Evolutionary conservation across 805 yeast genomes (phyloP).

Genomic region (Yarrowia hollandica): DNA sequence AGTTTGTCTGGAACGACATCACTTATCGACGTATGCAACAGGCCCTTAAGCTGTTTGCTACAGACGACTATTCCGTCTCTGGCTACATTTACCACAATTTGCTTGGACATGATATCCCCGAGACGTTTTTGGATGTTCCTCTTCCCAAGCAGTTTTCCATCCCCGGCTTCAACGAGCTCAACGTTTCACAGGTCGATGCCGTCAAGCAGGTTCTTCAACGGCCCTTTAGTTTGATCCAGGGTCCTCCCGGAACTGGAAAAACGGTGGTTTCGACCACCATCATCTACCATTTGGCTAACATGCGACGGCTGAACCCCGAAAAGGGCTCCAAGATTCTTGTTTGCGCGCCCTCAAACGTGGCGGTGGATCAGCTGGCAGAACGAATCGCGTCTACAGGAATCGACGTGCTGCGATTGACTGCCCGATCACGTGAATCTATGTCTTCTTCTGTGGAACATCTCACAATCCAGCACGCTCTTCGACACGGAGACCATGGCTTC

Average conservation of each 20-base stretch:
- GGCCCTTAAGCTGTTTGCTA: constrained; percentile 72
- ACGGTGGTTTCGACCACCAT: constrained; percentile 92
- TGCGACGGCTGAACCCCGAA: constrained; percentile 35
- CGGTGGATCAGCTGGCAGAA: constrained; percentile 84
- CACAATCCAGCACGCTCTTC: constrained; percentile 58
- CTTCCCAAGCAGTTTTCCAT: constrained; percentile 63
- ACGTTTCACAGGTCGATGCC: constrained; percentile 77
- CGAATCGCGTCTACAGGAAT: constrained; percentile 71
- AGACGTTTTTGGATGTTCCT: constrained; percentile 48
- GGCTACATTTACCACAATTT: constrained; percentile 74
- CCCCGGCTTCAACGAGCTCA: constrained; percentile 67
- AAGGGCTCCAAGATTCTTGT: constrained; percentile 70
- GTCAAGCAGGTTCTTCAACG: constrained; percentile 64
- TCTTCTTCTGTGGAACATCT: constrained; percentile 61
- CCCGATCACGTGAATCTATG: constrained; percentile 77
- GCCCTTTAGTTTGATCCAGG: constrained; percentile 83
- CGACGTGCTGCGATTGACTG: constrained; percentile 73
- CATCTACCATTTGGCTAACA: constrained; percentile 67
- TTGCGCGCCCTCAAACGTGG: constrained; percentile 95
- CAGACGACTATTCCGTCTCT: constrained; percentile 65
- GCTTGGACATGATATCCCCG: constrained; percentile 74
- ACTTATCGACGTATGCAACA: constrained; percentile 81
- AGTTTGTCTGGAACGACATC: constrained; percentile 86
- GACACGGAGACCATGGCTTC: constrained; percentile 41
- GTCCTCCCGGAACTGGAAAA: constrained; percentile 97